Percentiles rank a stretch among this genome's conserved stretches.
Conservation (phyloP, 768 basidiomycete genomes). For the Heimioporus sp. region DNA sequence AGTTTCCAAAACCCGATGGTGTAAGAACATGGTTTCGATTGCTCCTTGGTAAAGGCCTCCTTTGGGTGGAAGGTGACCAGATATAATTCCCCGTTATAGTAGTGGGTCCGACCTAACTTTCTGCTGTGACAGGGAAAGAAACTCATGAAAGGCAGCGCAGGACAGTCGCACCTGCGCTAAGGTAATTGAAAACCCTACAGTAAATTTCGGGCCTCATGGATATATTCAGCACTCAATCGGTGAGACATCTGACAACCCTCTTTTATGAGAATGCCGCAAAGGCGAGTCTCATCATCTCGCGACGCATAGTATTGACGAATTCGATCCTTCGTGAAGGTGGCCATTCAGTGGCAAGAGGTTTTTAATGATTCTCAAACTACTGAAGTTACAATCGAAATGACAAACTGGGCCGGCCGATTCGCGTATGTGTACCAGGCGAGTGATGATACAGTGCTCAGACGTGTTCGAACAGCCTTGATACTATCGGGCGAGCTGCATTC, state of each 20-base stretch:
- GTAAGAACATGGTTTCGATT: constrained; percentile 64
- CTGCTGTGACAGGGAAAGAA: constrained; percentile 41
- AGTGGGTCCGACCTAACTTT: not conserved
- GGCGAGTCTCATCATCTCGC: constrained; percentile 8
- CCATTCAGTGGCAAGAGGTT: constrained; percentile 46
- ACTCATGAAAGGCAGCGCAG: constrained; percentile 56
- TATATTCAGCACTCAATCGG: constrained; percentile 46
- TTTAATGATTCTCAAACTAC: constrained; percentile 41
- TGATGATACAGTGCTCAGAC: not conserved
- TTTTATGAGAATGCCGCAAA: constrained; percentile 57
- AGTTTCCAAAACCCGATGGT: constrained; percentile 61
- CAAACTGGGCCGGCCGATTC: constrained; percentile 58
- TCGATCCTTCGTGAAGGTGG: constrained; percentile 33
- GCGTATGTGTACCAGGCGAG: constrained; percentile 42
- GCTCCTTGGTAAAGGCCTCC: constrained; percentile 60
- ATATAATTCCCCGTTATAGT: not conserved
- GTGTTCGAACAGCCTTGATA: constrained; percentile 45
- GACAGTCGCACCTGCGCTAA: constrained; percentile 54
- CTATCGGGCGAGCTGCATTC: constrained; percentile 60
- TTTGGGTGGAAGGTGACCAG: constrained; percentile 59
- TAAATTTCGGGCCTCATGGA: not conserved
- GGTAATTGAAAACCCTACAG: constrained; percentile 32
- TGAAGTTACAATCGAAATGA: constrained; percentile 51
- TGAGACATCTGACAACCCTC: constrained; percentile 48
- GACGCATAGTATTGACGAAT: not conserved